phyloP scores from a whole-genome alignment of 495 filamentous ascomycete genomes.

The Penicillium roqueforti region DNA sequence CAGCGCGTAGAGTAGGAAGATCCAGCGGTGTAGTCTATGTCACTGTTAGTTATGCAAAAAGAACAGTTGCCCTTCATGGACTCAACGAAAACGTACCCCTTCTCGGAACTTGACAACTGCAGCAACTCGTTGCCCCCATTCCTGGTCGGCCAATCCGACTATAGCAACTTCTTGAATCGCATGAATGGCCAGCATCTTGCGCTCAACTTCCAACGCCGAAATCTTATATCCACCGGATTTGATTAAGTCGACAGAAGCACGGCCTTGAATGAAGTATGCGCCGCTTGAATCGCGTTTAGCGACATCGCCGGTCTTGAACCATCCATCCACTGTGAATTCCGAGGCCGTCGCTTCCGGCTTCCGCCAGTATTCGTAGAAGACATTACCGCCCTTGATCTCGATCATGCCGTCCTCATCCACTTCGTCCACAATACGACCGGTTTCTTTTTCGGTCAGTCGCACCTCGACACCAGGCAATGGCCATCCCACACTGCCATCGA shows the following conservation, averaged over 20 bases:
- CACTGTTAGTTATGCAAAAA: constrained; percentile 12
- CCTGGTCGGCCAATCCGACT: constrained; percentile 40
- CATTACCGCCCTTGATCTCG: constrained; percentile 42
- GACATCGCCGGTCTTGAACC: constrained; percentile 49
- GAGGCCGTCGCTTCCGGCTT: constrained; percentile 40
- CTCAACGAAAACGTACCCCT: constrained; percentile 28
- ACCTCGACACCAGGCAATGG: constrained; percentile 42
- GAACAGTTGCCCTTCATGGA: neutral
- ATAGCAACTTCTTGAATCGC: constrained; percentile 41
- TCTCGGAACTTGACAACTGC: constrained; percentile 41
- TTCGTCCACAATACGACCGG: constrained; percentile 29
- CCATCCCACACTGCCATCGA: constrained; percentile 47
- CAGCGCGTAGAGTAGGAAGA: constrained; percentile 29
- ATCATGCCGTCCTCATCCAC: constrained; percentile 44
- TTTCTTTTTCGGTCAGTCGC: constrained; percentile 40
- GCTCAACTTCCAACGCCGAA: constrained; percentile 44
- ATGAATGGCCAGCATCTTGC: constrained; percentile 37
- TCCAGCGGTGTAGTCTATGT: constrained; percentile 32
- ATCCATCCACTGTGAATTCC: constrained; percentile 43
- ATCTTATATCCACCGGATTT: constrained; percentile 48
- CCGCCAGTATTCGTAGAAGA: constrained; percentile 45
- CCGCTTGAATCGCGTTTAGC: constrained; percentile 36
- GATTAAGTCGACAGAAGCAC: constrained; percentile 44
- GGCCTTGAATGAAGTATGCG: constrained; percentile 44
- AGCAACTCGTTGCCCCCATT: constrained; percentile 46